Percentiles rank a stretch among this genome's conserved stretches.
phyloP scores from a whole-genome alignment of 116 monocot genomes.

The Thalassia testudinum region DNA sequence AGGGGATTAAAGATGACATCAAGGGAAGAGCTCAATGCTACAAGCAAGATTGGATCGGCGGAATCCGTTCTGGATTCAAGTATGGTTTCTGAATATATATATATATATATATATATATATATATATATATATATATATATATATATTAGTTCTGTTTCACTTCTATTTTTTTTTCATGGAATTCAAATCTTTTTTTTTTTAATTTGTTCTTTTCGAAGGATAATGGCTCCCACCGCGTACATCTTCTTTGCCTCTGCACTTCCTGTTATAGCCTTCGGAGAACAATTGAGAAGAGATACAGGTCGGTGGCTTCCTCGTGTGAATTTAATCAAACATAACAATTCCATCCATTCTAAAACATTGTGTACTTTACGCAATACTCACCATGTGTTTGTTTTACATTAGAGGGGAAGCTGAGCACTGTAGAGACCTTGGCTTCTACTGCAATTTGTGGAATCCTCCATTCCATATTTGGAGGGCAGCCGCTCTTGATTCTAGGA shows the following conservation, averaged over 20 bases:
- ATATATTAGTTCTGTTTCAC: too few relatives aligned
- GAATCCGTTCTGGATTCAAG: slow-evolving; percentile 54
- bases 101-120: neutral
- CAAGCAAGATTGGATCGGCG: slow-evolving; percentile 62
- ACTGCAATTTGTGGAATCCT: slow-evolving; percentile 77
- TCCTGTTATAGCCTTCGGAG: slow-evolving; percentile 90
- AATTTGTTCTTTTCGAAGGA: slow-evolving; percentile 20
- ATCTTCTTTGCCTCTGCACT: slow-evolving; percentile 95
- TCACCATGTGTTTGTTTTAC: too few relatives aligned
- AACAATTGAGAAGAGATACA: slow-evolving; percentile 68
- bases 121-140: too few relatives aligned
- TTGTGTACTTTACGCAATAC: too few relatives aligned
- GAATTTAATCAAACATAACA: too few relatives aligned
- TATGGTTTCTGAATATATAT: slow-evolving; percentile 2
- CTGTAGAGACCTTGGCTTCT: slow-evolving; percentile 74
- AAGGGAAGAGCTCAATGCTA: slow-evolving; percentile 53
- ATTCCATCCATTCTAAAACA: too few relatives aligned
- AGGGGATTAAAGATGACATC: slow-evolving; percentile 48
- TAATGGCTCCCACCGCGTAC: slow-evolving; percentile 72
- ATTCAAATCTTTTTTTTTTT: neutral
- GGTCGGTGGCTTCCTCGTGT: slow-evolving; percentile 10
- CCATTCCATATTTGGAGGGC: slow-evolving; percentile 80
- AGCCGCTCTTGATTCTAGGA: slow-evolving; percentile 83
- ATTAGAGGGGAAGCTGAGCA: slow-evolving; percentile 63
- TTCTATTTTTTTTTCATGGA: neutral